These are phyloP conservation scores for Trichoderma reesei DNA, from an alignment of 495 filamentous ascomycete species.

Conservation along the genomic window DNA sequence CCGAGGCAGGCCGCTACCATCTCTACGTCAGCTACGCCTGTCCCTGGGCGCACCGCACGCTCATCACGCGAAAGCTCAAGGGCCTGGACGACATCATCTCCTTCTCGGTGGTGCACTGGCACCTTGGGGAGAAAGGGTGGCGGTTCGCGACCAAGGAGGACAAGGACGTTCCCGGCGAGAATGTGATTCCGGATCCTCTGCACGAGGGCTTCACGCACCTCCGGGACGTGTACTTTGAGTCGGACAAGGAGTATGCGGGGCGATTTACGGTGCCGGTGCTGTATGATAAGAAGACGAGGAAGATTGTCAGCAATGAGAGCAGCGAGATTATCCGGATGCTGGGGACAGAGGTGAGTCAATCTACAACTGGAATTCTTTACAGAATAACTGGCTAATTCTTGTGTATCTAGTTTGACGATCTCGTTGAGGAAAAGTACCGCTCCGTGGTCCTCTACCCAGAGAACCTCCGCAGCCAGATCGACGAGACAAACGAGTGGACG, in stretches of 20 bases:
- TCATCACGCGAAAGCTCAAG: slow-evolving; percentile 69
- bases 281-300: slow-evolving; percentile 62
- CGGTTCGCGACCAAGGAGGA: slow-evolving; percentile 61
- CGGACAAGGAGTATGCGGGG: slow-evolving; percentile 58
- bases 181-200: slow-evolving; percentile 49
- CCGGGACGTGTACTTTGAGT: slow-evolving; percentile 61
- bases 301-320: slow-evolving; percentile 79
- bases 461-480: slow-evolving; percentile 44
- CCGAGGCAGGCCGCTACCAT: slow-evolving; percentile 68
- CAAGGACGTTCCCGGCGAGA: slow-evolving; percentile 39
- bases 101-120: slow-evolving; percentile 58
- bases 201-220: slow-evolving; percentile 49
- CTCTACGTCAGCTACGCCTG: slow-evolving; percentile 69
- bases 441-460: slow-evolving; percentile 47
- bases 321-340: slow-evolving; percentile 73
- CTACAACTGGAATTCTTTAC: no score
- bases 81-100: slow-evolving; percentile 65
- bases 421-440: slow-evolving; percentile 41
- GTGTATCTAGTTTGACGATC: slow-evolving; percentile 38
- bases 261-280: slow-evolving; percentile 73
- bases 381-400: background rate
- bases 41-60: slow-evolving; percentile 74
- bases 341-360: slow-evolving; percentile 32
- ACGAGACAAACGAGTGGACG: slow-evolving; percentile 55
- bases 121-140: slow-evolving; percentile 62